Evolutionary conservation across 345 rosid genomes (phyloP).

Genomic region (Hibiscus syriacus): DNA sequence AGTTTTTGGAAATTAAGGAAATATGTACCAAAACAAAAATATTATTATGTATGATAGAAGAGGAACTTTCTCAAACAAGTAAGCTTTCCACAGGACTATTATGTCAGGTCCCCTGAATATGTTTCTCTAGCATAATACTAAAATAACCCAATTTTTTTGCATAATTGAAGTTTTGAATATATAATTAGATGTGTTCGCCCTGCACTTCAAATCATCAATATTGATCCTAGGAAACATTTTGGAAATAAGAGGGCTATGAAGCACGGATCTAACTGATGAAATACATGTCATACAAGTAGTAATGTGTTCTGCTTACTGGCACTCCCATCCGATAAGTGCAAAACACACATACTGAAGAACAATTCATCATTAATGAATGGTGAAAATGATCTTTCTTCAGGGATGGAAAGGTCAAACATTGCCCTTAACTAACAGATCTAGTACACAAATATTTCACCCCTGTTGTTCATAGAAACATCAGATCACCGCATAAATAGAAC

Average conservation of each 20-base stretch:
- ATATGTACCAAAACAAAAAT: background rate
- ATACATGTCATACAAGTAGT: background rate
- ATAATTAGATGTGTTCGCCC: background rate
- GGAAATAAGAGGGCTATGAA: too few species aligned
- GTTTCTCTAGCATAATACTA: background rate
- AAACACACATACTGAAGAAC: background rate
- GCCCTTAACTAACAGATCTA: background rate
- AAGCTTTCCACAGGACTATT: background rate
- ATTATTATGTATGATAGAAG: background rate
- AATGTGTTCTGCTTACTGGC: background rate
- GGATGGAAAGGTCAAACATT: background rate
- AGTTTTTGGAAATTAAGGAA: background rate
- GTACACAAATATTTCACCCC: background rate
- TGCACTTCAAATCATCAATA: background rate
- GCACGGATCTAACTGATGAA: too few species aligned
- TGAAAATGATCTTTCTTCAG: background rate
- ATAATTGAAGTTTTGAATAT: background rate
- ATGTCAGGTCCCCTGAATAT: background rate
- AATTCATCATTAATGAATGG: background rate
- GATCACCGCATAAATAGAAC: background rate
- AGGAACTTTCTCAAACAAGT: background rate
- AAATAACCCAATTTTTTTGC: background rate
- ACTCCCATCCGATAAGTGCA: background rate
- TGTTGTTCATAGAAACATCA: background rate
- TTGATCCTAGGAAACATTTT: too few species aligned